Evolutionary conservation across 768 basidiomycete species (phyloP).

Genomic region (Boletellus ananas): DNA sequence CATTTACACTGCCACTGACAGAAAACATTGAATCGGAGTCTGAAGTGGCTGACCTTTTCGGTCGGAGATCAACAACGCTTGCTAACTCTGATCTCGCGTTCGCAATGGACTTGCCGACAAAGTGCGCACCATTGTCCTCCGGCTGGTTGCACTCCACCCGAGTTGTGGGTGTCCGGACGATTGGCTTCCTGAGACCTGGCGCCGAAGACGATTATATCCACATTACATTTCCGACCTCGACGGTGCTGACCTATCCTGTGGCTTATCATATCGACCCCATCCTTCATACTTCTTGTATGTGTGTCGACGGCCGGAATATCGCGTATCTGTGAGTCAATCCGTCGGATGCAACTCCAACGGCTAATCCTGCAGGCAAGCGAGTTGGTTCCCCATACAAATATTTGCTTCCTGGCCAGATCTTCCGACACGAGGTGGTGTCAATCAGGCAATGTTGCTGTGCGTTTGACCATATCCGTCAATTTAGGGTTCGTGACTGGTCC

Average conservation of each 20-base stretch:
- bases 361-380: constrained; percentile 15
- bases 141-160: neutral
- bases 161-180: constrained; percentile 7
- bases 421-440: constrained; percentile 19
- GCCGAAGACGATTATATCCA: neutral
- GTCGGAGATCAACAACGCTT: neutral
- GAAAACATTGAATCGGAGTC: neutral
- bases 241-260: constrained; percentile 17
- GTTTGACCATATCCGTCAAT: constrained; percentile 28
- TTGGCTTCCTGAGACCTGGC: constrained; percentile 5
- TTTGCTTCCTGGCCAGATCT: constrained; percentile 24
- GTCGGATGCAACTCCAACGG: constrained; percentile 10
- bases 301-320: constrained; percentile 1
- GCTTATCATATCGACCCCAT: constrained; percentile 5
- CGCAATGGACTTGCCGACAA: neutral
- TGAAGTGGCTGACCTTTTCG: neutral
- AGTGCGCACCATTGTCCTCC: neutral
- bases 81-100: neutral
- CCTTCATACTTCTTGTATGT: constrained; percentile 8
- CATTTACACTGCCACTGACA: neutral
- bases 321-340: constrained; percentile 17
- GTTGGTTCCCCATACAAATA: neutral
- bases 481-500: constrained; percentile 26
- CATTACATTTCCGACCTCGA: constrained; percentile 19
- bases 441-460: constrained; percentile 24